Conservation (phyloP, 1,284 basidiomycete species). For the Neonothopanus nambi region DNA sequence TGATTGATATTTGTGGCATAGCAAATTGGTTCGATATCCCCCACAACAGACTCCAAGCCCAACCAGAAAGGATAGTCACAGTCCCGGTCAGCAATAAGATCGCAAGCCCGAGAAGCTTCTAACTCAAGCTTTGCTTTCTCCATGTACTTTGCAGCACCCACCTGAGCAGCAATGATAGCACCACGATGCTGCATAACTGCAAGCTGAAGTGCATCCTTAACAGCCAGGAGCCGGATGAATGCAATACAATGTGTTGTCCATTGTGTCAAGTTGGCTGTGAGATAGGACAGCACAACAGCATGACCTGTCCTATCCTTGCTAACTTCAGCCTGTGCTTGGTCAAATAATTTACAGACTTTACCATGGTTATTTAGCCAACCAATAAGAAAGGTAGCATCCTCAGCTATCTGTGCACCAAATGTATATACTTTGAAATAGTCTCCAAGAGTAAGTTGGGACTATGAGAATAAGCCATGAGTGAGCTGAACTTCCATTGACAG, state of each 20-base stretch:
- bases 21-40: constrained; percentile 32
- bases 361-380: constrained; percentile 12
- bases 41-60: constrained; percentile 22
- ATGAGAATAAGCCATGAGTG: background rate
- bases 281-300: constrained; percentile 10
- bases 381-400: constrained; percentile 1
- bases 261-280: constrained; percentile 18
- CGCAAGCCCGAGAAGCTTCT: background rate
- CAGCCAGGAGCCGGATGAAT: constrained; percentile 12
- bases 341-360: constrained; percentile 1
- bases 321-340: background rate
- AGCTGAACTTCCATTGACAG: background rate
- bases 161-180: constrained; percentile 16
- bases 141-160: too few species aligned
- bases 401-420: background rate
- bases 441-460: constrained; percentile 5
- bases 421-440: constrained; percentile 5
- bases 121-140: constrained; percentile 3
- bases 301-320: background rate
- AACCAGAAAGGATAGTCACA: constrained; percentile 23
- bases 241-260: constrained; percentile 21
- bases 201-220: constrained; percentile 11
- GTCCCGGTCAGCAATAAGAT: background rate
- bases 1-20: constrained; percentile 29
- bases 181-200: constrained; percentile 2